These are phyloP conservation scores for Eutrema yunnanense DNA, from an alignment of 345 rosid species.

Conservation along the genomic window DNA sequence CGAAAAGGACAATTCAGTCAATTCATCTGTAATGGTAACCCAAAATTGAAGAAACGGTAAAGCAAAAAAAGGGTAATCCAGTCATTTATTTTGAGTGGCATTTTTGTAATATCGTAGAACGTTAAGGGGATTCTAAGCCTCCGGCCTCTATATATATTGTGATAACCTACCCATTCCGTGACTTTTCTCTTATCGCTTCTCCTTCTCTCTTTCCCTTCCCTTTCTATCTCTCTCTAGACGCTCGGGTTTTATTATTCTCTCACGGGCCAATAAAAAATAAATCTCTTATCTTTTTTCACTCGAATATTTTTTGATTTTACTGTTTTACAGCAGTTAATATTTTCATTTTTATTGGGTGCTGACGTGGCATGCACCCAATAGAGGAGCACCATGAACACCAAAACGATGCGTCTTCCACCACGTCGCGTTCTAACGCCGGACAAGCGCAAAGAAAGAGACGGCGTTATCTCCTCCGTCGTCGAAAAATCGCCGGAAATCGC, in stretches of 20 bases:
- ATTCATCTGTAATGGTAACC: neutral
- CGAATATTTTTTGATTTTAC: neutral
- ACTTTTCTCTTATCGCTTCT: neutral
- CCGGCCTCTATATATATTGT: slow-evolving; percentile 38
- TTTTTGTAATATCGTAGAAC: neutral
- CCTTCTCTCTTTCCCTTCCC: neutral
- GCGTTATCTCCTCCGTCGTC: slow-evolving; percentile 16
- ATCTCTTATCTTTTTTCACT: neutral
- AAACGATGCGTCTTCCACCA: slow-evolving; percentile 88
- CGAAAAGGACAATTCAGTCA: neutral
- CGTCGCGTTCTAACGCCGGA: slow-evolving; percentile 62
- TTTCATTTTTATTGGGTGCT: slow-evolving; percentile 10
- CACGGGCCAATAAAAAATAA: neutral
- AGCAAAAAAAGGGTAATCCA: slow-evolving; percentile 15
- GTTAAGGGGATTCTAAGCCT: neutral
- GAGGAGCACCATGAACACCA: slow-evolving; percentile 43
- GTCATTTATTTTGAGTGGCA: slow-evolving; percentile 25
- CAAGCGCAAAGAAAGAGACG: slow-evolving; percentile 51
- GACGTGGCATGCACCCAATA: slow-evolving; percentile 69
- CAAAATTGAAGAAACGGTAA: slow-evolving; percentile 22
- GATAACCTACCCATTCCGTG: neutral
- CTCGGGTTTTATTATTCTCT: neutral
- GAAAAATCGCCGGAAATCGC: slow-evolving; percentile 22
- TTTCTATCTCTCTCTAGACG: neutral
- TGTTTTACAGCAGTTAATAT: neutral